phyloP scores from a whole-genome alignment of 1,139 yeast species.

The Protomyces inundatus region DNA sequence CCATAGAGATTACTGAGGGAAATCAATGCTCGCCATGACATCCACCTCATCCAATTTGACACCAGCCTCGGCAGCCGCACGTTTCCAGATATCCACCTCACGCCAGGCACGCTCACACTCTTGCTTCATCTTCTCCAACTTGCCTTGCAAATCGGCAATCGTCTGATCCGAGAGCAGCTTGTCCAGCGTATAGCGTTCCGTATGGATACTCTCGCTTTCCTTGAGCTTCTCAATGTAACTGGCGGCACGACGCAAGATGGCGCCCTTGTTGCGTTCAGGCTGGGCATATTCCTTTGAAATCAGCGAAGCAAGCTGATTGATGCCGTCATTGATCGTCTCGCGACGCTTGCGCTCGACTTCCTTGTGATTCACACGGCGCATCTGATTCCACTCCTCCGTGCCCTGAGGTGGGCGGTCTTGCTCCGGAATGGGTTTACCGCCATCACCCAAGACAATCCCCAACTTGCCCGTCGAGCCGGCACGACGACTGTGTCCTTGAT shows the following conservation, averaged over 20 bases:
- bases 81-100: not conserved
- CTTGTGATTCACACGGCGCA: conserved; percentile 85
- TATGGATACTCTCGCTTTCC: conserved; percentile 69
- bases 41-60: not conserved
- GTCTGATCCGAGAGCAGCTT: conserved; percentile 4
- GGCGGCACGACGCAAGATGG: conserved; percentile 78
- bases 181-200: conserved; percentile 41
- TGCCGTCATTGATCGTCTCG: conserved; percentile 84
- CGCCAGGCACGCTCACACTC: not conserved
- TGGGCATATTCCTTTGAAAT: conserved; percentile 38
- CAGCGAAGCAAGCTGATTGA: conserved; percentile 70
- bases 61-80: not conserved
- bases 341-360: conserved; percentile 97
- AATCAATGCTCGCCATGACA: not conserved
- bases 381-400: conserved; percentile 80
- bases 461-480: conserved; percentile 5
- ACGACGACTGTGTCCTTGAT: not conserved
- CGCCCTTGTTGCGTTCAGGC: conserved; percentile 91
- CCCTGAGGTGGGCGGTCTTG: conserved; percentile 46
- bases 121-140: not conserved
- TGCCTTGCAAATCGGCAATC: not conserved
- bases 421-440: conserved; percentile 23
- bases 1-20: not conserved
- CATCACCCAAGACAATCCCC: conserved; percentile 21
- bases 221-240: conserved; percentile 84